Evolutionary conservation across 768 basidiomycete species (phyloP), one percentile per base, ranked within the genome.

Genomic region (Heimioporus sp.): DNA sequence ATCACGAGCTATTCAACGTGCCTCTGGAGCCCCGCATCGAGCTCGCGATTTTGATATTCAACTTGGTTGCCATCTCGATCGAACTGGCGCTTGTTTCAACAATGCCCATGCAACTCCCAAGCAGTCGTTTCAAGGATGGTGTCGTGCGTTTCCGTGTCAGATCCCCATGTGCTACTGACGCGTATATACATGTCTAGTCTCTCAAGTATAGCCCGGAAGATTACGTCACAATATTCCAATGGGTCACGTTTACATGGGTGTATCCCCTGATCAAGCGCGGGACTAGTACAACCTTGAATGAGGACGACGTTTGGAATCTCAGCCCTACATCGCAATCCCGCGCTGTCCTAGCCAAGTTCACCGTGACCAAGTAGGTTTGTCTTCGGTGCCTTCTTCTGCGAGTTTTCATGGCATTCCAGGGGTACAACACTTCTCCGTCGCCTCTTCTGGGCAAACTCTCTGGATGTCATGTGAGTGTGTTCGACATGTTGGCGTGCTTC

Each of bases 201-300:
- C 48, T 64, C 49, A 70, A 64, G 37, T 49, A 59, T 55, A 66
- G 66, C 2, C 86, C 83, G 0, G 90, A 92, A 62, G 90, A 92
- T 58, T 91, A 90, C 61, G 83, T 85, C 1, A 72, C 82, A 2
- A 74, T 92, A 13, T 81, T 79, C 72, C 78, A 79, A 37, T 90
- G 90, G 90, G 68, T 81, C 0, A 81, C 86, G 1, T 90, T 90
- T 58, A 70, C 62, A 34, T 92, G 90, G 87, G 73, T 90, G 30
- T 76, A 80, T 41, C 87, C 86, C 3, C 74, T 90, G 5, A 73
- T 90, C 39, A 66, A 70, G 60, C 75, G 74, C 3, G 80, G 80
- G 15, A 73, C 72, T 10, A 54, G 52, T 48, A 73, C 72, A 5
- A 88, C 84, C 2, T 73, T 92, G 43, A 77, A 82, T 43, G 88